Percentiles rank a stretch among this genome's conserved stretches.
Conservation (phyloP, 2,329 filamentous ascomycete species). For the Fusarium algeriense region DNA sequence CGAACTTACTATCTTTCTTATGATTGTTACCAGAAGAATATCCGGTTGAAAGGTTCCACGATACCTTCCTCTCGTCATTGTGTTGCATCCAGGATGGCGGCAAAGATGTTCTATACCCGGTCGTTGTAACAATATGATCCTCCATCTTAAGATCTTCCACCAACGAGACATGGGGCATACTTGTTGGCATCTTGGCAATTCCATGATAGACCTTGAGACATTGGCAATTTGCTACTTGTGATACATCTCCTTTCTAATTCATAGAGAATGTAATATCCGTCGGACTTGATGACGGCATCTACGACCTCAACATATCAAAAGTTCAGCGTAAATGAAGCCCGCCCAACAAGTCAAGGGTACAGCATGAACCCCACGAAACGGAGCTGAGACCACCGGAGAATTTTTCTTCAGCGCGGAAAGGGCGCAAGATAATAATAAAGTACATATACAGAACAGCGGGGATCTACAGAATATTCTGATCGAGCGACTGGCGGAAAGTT, state of each 20-base stretch:
- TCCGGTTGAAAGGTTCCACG: background rate
- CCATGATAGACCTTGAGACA: background rate
- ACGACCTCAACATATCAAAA: background rate
- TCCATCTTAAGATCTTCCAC: background rate
- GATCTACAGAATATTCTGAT: background rate
- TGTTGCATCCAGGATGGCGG: background rate
- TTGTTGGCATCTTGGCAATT: background rate
- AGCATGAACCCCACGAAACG: background rate
- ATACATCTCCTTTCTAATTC: background rate
- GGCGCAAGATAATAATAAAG: background rate
- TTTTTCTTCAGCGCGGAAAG: background rate
- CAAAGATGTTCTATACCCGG: background rate
- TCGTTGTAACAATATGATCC: background rate
- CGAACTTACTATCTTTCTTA: background rate
- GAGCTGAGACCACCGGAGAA: background rate
- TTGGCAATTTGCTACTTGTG: background rate
- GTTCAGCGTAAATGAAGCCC: background rate
- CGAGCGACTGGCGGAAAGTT: slow-evolving; percentile 4
- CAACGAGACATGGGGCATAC: background rate
- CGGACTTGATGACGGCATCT: background rate
- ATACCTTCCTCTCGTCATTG: background rate
- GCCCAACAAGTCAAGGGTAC: background rate
- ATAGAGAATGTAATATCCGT: background rate
- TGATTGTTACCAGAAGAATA: background rate
- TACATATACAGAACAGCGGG: background rate